These are phyloP conservation scores for Chrysopogon serrulatus DNA, from an alignment of 176 grass and related monocot genomes.

Conservation along the genomic window DNA sequence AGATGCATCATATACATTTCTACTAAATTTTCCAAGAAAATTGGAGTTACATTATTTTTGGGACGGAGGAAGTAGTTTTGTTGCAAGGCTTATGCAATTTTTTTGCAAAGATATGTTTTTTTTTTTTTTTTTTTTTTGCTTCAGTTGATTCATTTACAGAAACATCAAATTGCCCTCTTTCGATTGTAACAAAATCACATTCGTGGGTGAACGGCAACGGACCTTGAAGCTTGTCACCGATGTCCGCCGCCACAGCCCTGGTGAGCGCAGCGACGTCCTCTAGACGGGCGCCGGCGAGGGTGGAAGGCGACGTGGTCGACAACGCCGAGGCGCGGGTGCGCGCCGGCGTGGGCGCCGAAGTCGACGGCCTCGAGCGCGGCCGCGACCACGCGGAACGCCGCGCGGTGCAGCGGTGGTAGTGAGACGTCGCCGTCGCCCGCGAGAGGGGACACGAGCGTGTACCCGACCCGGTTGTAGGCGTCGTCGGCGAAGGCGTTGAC, in stretches of 20 bases:
- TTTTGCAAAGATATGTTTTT: background rate
- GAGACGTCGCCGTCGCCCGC: background rate
- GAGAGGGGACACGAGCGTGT: conserved; percentile 72
- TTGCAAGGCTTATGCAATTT: background rate
- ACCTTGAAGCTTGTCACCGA: conserved; percentile 65
- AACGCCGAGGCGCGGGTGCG: conserved; percentile 75
- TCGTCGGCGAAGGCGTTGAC: conserved; percentile 61
- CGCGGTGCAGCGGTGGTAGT: conserved; percentile 29
- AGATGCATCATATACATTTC: too few species aligned
- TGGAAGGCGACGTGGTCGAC: conserved; percentile 84
- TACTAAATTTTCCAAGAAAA: too few species aligned
- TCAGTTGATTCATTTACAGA: background rate
- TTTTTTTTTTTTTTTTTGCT: too few species aligned
- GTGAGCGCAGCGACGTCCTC: conserved; percentile 49
- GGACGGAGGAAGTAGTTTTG: too few species aligned
- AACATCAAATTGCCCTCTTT: too few species aligned
- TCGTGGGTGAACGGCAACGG: background rate
- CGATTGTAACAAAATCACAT: background rate
- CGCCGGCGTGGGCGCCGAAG: conserved; percentile 42
- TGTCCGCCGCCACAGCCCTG: conserved; percentile 35
- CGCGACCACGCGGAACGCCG: conserved; percentile 52
- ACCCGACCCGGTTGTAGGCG: conserved; percentile 68
- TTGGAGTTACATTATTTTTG: too few species aligned
- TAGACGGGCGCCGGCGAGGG: conserved; percentile 34
- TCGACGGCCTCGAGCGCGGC: conserved; percentile 57